Percentiles rank a stretch among this genome's conserved stretches.
phyloP scores from a whole-genome alignment of 352 stramenopile genomes.

The Phytophthora citricola region DNA sequence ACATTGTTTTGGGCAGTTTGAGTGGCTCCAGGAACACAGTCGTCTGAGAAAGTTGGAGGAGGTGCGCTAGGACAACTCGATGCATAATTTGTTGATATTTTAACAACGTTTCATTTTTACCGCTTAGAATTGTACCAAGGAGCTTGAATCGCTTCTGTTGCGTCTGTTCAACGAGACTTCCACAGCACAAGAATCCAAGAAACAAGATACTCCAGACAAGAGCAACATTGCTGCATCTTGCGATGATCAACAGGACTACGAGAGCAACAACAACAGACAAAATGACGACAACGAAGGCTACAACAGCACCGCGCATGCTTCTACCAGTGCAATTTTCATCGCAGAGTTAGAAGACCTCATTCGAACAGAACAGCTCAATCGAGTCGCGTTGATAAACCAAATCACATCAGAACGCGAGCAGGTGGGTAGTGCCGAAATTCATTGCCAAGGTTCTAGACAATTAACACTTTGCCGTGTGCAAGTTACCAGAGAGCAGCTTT shows the following conservation, averaged over 20 bases:
- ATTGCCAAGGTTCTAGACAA: too few relatives aligned
- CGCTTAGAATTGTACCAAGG: slow-evolving; percentile 57
- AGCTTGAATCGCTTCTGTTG: slow-evolving; percentile 70
- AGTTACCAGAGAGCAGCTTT: slow-evolving; percentile 47
- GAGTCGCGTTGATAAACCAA: slow-evolving; percentile 62
- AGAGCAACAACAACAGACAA: slow-evolving; percentile 8
- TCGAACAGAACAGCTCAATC: slow-evolving; percentile 54
- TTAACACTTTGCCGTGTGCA: background rate
- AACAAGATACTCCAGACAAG: slow-evolving; percentile 15
- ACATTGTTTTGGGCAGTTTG: slow-evolving; percentile 42
- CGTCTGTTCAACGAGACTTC: slow-evolving; percentile 73
- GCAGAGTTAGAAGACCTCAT: slow-evolving; percentile 62
- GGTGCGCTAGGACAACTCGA: slow-evolving; percentile 8
- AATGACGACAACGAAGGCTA: slow-evolving; percentile 8
- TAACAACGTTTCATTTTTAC: background rate
- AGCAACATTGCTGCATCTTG: background rate
- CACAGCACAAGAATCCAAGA: slow-evolving; percentile 31
- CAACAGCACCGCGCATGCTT: slow-evolving; percentile 9
- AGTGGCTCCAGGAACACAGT: slow-evolving; percentile 74
- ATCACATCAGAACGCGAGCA: slow-evolving; percentile 64
- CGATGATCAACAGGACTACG: slow-evolving; percentile 4
- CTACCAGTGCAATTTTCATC: slow-evolving; percentile 30
- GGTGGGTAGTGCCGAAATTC: slow-evolving; percentile 18
- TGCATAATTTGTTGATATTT: background rate
- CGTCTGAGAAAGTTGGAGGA: slow-evolving; percentile 73